Percentiles rank a stretch among this genome's conserved stretches.
Conservation (phyloP, 2,329 filamentous ascomycete species). For the Monilinia laxa region DNA sequence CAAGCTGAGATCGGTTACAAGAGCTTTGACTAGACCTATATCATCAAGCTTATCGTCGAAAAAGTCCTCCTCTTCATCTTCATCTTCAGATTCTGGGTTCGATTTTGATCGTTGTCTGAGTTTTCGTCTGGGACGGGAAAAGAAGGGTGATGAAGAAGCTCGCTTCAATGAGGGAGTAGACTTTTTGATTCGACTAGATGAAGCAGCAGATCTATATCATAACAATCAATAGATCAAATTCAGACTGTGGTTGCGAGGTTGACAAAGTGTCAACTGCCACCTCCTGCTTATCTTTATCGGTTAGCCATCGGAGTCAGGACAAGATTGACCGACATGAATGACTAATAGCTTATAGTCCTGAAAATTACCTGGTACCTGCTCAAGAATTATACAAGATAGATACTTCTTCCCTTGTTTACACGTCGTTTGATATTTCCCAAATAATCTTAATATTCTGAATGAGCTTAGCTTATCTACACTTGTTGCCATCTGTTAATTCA, state of each 20-base stretch:
- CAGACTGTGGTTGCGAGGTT: neutral
- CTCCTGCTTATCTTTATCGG: slow-evolving; percentile 1
- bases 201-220: slow-evolving; percentile 39
- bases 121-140: slow-evolving; percentile 37
- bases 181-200: slow-evolving; percentile 40
- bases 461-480: neutral
- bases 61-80: slow-evolving; percentile 41
- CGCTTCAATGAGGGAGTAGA: slow-evolving; percentile 35
- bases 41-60: slow-evolving; percentile 57
- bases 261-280: neutral
- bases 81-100: slow-evolving; percentile 23
- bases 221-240: slow-evolving; percentile 11
- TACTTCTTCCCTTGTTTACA: neutral
- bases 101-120: slow-evolving; percentile 28
- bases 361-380: neutral
- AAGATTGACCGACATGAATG: neutral
- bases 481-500: neutral
- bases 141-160: slow-evolving; percentile 35
- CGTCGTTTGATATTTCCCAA: neutral
- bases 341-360: neutral
- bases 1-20: slow-evolving; percentile 56
- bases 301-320: neutral
- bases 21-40: slow-evolving; percentile 53
- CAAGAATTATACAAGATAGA: neutral
- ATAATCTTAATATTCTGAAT: too few relatives aligned